Evolutionary conservation across 1,284 basidiomycete species (phyloP).

Genomic region (Trichosporon coremiiforme): DNA sequence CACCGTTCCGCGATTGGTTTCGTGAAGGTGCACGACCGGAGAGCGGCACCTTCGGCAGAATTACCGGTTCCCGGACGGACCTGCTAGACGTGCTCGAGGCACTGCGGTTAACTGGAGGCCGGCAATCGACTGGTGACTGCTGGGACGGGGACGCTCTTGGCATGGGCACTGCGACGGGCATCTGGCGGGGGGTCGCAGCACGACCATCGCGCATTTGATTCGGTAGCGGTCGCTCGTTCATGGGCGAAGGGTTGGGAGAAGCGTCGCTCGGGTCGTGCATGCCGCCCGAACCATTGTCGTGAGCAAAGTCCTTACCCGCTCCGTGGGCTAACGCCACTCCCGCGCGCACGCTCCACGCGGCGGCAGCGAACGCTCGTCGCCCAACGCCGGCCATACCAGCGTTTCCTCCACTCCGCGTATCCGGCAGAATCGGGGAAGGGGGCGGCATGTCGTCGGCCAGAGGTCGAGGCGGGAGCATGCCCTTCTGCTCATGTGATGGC

Average conservation of each 20-base stretch:
- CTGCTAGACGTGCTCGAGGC: slow-evolving; percentile 14
- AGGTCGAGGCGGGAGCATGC: background rate
- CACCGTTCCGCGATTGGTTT: slow-evolving; percentile 18
- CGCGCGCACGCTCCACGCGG: slow-evolving; percentile 59
- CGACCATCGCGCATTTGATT: slow-evolving; percentile 1
- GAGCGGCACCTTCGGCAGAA: slow-evolving; percentile 35
- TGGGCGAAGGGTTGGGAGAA: slow-evolving; percentile 6
- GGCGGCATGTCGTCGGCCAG: slow-evolving; percentile 16
- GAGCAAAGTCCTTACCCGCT: slow-evolving; percentile 18
- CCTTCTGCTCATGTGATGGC: slow-evolving; percentile 36
- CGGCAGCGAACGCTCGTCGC: slow-evolving; percentile 77
- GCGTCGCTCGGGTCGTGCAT: background rate
- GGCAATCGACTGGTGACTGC: background rate
- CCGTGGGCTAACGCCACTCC: slow-evolving; percentile 41
- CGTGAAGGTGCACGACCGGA: slow-evolving; percentile 29
- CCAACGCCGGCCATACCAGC: slow-evolving; percentile 90
- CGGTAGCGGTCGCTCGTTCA: slow-evolving; percentile 15
- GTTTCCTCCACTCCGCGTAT: slow-evolving; percentile 73
- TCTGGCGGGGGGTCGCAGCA: background rate
- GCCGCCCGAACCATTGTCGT: background rate
- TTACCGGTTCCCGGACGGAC: slow-evolving; percentile 28
- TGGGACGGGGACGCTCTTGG: slow-evolving; percentile 5
- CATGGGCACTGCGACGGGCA: slow-evolving; percentile 17
- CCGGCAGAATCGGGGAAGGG: slow-evolving; percentile 52
- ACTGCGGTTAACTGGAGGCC: slow-evolving; percentile 10